phyloP scores from a whole-genome alignment of 2,329 filamentous ascomycete species.

The Cladophialophora immunda region DNA sequence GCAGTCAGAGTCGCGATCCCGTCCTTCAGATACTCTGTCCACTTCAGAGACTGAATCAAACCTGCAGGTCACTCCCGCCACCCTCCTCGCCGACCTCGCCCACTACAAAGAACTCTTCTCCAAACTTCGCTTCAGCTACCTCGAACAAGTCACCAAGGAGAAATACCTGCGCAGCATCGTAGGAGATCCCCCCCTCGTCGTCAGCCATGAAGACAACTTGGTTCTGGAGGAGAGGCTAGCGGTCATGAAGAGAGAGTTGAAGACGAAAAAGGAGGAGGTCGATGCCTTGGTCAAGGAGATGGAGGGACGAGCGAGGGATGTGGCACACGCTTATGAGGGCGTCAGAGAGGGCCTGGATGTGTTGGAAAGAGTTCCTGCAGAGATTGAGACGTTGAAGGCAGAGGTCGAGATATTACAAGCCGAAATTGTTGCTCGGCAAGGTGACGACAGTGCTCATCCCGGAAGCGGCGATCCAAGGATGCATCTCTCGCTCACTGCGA shows the following conservation, averaged over 20 bases:
- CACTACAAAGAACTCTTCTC: constrained; percentile 94
- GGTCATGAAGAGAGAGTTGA: constrained; percentile 76
- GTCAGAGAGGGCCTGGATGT: constrained; percentile 56
- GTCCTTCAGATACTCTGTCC: constrained; percentile 63
- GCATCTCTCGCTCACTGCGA: constrained; percentile 45
- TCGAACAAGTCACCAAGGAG: constrained; percentile 98
- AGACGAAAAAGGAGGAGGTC: constrained; percentile 81
- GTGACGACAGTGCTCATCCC: constrained; percentile 1
- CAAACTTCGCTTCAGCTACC: constrained; percentile 95
- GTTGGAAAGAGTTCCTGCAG: constrained; percentile 51
- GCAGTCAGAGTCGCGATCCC: constrained; percentile 47
- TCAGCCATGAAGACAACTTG: constrained; percentile 82
- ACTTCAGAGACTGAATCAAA: constrained; percentile 70
- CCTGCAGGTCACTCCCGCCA: constrained; percentile 71
- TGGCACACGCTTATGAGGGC: constrained; percentile 64
- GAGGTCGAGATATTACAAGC: constrained; percentile 54
- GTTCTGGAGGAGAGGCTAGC: constrained; percentile 75
- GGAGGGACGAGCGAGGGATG: constrained; percentile 71
- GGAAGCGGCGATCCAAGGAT: constrained; percentile 31
- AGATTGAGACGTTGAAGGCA: constrained; percentile 52
- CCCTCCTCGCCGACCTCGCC: constrained; percentile 80
- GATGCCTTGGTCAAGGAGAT: constrained; percentile 75
- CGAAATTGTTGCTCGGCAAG: constrained; percentile 49
- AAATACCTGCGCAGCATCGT: constrained; percentile 95
- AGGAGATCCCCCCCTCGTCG: constrained; percentile 85